Base-by-base conservation (phyloP, 345 rosid species). In the Gynandropsis gynandra region DNA sequence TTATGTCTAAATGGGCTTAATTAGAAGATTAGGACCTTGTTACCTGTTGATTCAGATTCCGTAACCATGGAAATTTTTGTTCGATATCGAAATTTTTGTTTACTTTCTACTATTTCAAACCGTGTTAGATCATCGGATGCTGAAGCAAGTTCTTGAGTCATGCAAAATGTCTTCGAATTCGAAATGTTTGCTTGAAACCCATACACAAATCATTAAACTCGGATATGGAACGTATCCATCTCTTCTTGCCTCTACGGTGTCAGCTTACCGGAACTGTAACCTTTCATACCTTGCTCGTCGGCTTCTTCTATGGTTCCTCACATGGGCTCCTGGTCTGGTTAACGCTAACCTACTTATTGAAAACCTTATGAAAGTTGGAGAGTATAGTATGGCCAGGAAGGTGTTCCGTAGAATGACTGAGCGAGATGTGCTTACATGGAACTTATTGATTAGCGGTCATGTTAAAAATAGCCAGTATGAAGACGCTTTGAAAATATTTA, bases 401-500 rank as follows among this genome's bases (percentile, higher is more conserved):
- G 62, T 81, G 29, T 81, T 88, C 31, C 43, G 54, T 31, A 71
- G 68, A 58, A 72, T 77, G 58, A 68, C 66, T 18, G 43, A 10
- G 9, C 55, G 44, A 34, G 82, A 89, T 74, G 81, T 78, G 46
- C 77, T 81, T 19, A 63, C 93, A 10, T 89, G 95, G 95, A 89
- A 85, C 59, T 66, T 87, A 20, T 70, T 89, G 80, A 81, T 89
- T 10, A 74, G 82, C 11, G 89, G 89, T 42, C 75, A 72, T 48
- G 73, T 78, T 21, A 80, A 65, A 45, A 83, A 85, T 52, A 63
- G 58, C 1, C 72, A 79, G 7, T 79, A 69, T 54, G 76, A 80
- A 21, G 83, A 78, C 21, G 87, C 89, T 0, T 33, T 85, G 27
- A 57, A 48, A 29, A 50, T 63, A 11, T 82, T 89, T 24, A 50